phyloP scores from a whole-genome alignment of 1,284 basidiomycete genomes.

The Heterobasidion occidentale region DNA sequence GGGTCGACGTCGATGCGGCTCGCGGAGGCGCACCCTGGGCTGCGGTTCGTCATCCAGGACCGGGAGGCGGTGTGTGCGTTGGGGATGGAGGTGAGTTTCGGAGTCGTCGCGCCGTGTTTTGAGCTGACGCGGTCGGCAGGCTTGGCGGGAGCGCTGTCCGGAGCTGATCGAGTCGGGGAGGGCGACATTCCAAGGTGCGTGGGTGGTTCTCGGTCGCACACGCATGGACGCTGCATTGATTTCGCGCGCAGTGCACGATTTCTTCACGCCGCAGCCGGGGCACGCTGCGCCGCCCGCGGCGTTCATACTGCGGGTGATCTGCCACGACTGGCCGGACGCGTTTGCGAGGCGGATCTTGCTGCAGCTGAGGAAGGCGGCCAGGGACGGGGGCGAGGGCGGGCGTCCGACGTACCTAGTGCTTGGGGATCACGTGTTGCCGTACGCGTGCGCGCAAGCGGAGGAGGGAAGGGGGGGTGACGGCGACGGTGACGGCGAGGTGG shows the following conservation, averaged over 20 bases:
- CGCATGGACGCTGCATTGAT: not conserved
- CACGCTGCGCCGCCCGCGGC: slow-evolving; percentile 34
- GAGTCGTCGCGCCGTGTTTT: not conserved
- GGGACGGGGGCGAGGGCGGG: slow-evolving; percentile 10
- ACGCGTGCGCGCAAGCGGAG: slow-evolving; percentile 37
- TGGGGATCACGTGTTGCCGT: slow-evolving; percentile 60
- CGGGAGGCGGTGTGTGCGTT: slow-evolving; percentile 53
- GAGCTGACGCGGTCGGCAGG: slow-evolving; percentile 17
- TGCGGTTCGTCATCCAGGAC: slow-evolving; percentile 67
- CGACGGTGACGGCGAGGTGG: not conserved
- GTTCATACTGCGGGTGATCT: slow-evolving; percentile 60
- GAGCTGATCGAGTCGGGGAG: slow-evolving; percentile 49
- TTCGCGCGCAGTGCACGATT: slow-evolving; percentile 49
- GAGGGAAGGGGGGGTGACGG: not conserved
- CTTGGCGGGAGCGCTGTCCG: slow-evolving; percentile 57
- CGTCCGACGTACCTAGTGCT: slow-evolving; percentile 48
- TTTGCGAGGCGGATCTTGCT: slow-evolving; percentile 32
- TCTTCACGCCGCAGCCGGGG: slow-evolving; percentile 55
- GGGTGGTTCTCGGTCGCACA: too few species aligned
- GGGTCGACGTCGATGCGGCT: slow-evolving; percentile 66
- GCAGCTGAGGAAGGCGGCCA: slow-evolving; percentile 25
- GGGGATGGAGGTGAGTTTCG: slow-evolving; percentile 37
- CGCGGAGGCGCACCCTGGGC: slow-evolving; percentile 42
- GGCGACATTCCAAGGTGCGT: slow-evolving; percentile 48
- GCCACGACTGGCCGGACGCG: slow-evolving; percentile 70